A percentile compares a stretch with the other conserved stretches of the same genome.
Evolutionary conservation across 2,329 filamentous ascomycete species (phyloP).

Genomic region (Epichloe glyceriae): DNA sequence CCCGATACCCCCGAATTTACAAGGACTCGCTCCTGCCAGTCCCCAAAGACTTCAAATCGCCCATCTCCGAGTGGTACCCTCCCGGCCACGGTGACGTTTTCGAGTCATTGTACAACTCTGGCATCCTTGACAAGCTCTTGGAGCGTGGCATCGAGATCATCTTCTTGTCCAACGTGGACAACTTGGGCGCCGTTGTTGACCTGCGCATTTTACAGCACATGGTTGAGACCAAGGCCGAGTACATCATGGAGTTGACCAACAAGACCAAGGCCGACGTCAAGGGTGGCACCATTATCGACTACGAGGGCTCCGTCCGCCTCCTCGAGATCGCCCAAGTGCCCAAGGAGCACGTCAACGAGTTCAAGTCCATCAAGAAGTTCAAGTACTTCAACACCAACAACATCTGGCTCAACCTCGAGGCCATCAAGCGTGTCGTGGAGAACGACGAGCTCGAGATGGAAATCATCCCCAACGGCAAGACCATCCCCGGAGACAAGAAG

Average conservation of each 20-base stretch:
- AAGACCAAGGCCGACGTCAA: slow-evolving; percentile 99
- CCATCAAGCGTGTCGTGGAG: slow-evolving; percentile 97
- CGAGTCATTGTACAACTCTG: slow-evolving; percentile 98
- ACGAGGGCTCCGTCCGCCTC: slow-evolving; percentile 90
- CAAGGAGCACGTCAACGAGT: slow-evolving; percentile 99
- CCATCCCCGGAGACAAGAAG: slow-evolving; percentile 98
- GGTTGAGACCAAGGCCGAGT: slow-evolving; percentile 93
- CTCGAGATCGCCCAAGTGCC: slow-evolving; percentile 98
- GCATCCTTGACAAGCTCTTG: slow-evolving; percentile 91
- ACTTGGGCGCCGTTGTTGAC: slow-evolving; percentile 94
- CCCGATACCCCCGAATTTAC: slow-evolving; percentile 90
- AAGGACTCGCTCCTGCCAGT: slow-evolving; percentile 97
- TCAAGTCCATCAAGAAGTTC: slow-evolving; percentile 99
- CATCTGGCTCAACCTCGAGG: slow-evolving; percentile 98
- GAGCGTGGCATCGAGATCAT: slow-evolving; percentile 93
- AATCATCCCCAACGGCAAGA: slow-evolving; percentile 99
- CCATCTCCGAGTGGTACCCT: slow-evolving; percentile 95
- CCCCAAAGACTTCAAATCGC: slow-evolving; percentile 75
- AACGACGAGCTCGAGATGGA: slow-evolving; percentile 98
- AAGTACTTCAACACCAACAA: slow-evolving; percentile 99
- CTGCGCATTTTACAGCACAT: slow-evolving; percentile 98
- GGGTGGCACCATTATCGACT: slow-evolving; percentile 99
- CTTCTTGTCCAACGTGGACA: slow-evolving; percentile 98
- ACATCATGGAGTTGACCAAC: slow-evolving; percentile 99
- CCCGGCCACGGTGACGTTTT: slow-evolving; percentile 99